phyloP scores from a whole-genome alignment of 306 rosid genomes.

The Acacia confusa region DNA sequence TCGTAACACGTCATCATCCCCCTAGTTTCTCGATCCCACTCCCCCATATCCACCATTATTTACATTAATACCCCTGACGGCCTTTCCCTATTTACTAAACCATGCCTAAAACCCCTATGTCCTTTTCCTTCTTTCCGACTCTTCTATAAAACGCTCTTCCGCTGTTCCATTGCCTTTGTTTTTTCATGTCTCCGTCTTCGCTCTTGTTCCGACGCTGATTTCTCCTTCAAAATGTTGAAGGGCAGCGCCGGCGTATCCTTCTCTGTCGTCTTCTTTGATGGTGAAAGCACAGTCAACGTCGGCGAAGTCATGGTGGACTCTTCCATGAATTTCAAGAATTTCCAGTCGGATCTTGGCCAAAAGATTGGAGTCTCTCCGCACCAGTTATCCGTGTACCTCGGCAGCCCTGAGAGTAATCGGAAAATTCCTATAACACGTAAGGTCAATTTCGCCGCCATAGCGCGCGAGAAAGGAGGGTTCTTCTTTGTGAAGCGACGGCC shows the following conservation, averaged over 20 bases:
- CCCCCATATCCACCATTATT: too few relatives aligned
- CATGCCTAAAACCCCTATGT: constrained; percentile 2
- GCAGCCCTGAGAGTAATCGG: constrained; percentile 35
- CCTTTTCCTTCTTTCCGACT: not conserved
- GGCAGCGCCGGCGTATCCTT: constrained; percentile 37
- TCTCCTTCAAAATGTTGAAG: constrained; percentile 39
- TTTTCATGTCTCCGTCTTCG: not conserved
- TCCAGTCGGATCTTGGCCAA: constrained; percentile 42
- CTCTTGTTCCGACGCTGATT: not conserved
- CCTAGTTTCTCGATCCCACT: not conserved
- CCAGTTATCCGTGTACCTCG: constrained; percentile 51
- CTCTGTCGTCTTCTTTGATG: constrained; percentile 59
- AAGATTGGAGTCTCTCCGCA: constrained; percentile 62
- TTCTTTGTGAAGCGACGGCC: constrained; percentile 62
- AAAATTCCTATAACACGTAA: constrained; percentile 60
- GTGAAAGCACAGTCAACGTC: constrained; percentile 43
- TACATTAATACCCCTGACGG: constrained; percentile 30
- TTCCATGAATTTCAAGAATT: constrained; percentile 47
- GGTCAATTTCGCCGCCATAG: constrained; percentile 51
- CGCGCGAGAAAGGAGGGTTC: constrained; percentile 41
- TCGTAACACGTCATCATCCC: not conserved
- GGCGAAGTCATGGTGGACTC: constrained; percentile 45
- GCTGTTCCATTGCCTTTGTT: not conserved
- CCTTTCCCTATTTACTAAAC: constrained; percentile 13
- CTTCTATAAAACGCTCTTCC: constrained; percentile 10